A percentile compares a stretch with the other conserved stretches of the same genome.
Evolutionary conservation across 257 asterid genomes (phyloP).

Genomic region (Phtheirospermum japonicum): DNA sequence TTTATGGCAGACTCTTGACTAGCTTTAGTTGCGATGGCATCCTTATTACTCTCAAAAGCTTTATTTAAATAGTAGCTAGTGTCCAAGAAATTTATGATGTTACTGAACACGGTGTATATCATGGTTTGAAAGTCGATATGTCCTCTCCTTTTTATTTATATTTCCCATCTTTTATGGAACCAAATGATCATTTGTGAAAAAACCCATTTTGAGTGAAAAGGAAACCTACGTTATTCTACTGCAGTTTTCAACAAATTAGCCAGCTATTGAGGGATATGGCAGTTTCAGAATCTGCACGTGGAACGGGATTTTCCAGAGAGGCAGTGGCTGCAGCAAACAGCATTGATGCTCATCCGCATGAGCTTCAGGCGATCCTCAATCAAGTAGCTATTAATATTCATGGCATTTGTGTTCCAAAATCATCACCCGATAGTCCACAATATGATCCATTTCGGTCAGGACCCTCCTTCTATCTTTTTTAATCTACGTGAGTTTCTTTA

Average conservation of each 20-base stretch:
- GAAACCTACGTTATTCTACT: slow-evolving; percentile 20
- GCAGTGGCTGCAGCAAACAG: slow-evolving; percentile 53
- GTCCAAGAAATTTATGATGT: not conserved
- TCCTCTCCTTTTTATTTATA: not conserved
- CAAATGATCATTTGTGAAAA: slow-evolving; percentile 14
- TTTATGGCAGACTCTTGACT: not conserved
- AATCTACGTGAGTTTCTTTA: not conserved
- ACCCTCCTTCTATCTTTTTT: slow-evolving; percentile 15
- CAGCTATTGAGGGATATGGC: slow-evolving; percentile 59
- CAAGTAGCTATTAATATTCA: slow-evolving; percentile 72
- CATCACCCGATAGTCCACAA: slow-evolving; percentile 69
- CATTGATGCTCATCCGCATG: slow-evolving; percentile 53
- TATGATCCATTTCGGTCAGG: slow-evolving; percentile 65
- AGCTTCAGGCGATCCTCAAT: slow-evolving; percentile 56
- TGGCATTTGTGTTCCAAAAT: slow-evolving; percentile 73
- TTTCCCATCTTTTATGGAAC: slow-evolving; percentile 4
- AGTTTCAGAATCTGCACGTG: slow-evolving; percentile 44
- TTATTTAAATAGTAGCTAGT: slow-evolving; percentile 10
- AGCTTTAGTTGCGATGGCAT: slow-evolving; percentile 22
- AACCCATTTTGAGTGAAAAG: slow-evolving; percentile 21
- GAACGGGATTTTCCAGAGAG: slow-evolving; percentile 49
- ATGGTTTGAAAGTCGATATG: slow-evolving; percentile 12
- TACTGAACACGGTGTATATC: not conserved
- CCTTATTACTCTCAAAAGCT: not conserved
- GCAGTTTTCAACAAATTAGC: slow-evolving; percentile 71